Evolutionary conservation across 148 eudicot species (phyloP), one percentile per base, ranked within the genome.

Genomic region (Vaccinium macrocarpon): DNA sequence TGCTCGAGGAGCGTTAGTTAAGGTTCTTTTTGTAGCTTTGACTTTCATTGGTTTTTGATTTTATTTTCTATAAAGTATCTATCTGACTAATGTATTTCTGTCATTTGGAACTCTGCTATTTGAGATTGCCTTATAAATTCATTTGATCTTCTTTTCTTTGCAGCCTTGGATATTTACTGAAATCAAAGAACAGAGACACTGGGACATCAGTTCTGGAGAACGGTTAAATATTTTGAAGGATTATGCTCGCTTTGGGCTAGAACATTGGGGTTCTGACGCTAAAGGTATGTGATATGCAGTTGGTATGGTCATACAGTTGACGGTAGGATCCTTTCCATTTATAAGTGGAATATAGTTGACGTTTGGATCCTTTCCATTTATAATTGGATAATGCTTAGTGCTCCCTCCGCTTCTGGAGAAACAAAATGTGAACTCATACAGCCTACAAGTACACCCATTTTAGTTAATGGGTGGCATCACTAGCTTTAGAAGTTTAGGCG

Each of bases 101-200:
- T 81, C 50, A 9, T 16, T 53, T 19, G 52, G 59, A 81, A 27
- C 64, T 70, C 32, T 27, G 27, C 38, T 74, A 29, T 68, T 53
- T 71, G 57, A 64, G 1, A 13, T 23, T 79, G 64, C 4, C 19
- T 77, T 83, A 23, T 53, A 14, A 89, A 49, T 25, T 71, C 16
- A 21, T 50, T 3, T 21, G 52, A 19, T 35, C 74, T 62, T 59
- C n/a, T 25, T 5, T 52, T 71, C 62, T 74, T 86, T 90, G 89
- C 92, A 97, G 99, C 99, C 99, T 23, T 97, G 99, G 99, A 62
- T 97, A 85, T 97, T 97, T 81, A 97, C 99, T 81, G 99, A 97
- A 90, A 93, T 97, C 57, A 97, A 97, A 91, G 99, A 97, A 86
- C 99, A 94, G 85, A 92, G 98, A 88, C 91, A 94, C 75, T 97